phyloP scores from a whole-genome alignment of 2,329 filamentous ascomycete genomes.

The Arthrobotrys musiformis region DNA sequence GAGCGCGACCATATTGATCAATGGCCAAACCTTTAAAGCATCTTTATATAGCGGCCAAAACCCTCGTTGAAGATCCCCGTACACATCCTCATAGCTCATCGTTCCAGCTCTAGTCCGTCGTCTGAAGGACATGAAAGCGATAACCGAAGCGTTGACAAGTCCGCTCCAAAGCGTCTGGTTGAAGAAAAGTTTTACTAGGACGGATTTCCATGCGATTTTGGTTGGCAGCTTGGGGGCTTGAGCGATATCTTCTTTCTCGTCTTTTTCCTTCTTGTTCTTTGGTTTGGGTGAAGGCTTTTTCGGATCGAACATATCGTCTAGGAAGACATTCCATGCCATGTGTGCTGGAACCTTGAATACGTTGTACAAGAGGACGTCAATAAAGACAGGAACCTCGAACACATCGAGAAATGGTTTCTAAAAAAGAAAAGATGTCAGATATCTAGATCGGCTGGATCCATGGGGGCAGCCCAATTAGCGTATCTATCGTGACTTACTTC shows the following conservation, averaged over 20 bases:
- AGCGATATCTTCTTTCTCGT: not conserved
- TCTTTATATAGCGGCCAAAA: slow-evolving; percentile 44
- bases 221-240: not conserved
- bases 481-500: slow-evolving; percentile 7
- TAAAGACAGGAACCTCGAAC: slow-evolving; percentile 43
- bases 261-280: slow-evolving; percentile 18
- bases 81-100: slow-evolving; percentile 36
- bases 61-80: slow-evolving; percentile 37
- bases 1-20: slow-evolving; percentile 44
- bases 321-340: slow-evolving; percentile 46
- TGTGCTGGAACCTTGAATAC: slow-evolving; percentile 44
- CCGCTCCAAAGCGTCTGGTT: slow-evolving; percentile 48
- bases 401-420: slow-evolving; percentile 49
- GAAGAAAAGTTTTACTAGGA: slow-evolving; percentile 43
- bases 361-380: slow-evolving; percentile 45
- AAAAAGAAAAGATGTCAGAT: not conserved
- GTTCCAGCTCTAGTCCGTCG: slow-evolving; percentile 32
- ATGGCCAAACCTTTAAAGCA: slow-evolving; percentile 45
- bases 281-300: slow-evolving; percentile 17
- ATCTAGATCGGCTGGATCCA: not conserved
- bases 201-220: slow-evolving; percentile 37
- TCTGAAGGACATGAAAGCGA: slow-evolving; percentile 50
- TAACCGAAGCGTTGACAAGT: slow-evolving; percentile 42
- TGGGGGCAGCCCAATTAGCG: not conserved
- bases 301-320: slow-evolving; percentile 44